Evolutionary conservation across 2,329 filamentous ascomycete species (phyloP).

Genomic region (Aspergillus quadrilineatus): DNA sequence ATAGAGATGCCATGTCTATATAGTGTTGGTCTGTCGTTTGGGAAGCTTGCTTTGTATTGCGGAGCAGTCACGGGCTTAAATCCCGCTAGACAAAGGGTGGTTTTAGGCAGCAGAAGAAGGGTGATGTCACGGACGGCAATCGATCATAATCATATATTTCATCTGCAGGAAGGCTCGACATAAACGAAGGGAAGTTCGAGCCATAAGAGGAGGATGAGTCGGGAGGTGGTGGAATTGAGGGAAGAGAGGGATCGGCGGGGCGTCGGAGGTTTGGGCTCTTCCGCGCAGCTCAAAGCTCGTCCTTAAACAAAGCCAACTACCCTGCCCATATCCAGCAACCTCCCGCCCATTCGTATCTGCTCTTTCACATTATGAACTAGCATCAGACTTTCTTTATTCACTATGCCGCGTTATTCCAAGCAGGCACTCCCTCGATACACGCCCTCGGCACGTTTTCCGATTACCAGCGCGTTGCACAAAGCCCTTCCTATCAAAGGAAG

Average conservation of each 20-base stretch:
- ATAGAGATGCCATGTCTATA: slow-evolving; percentile 26
- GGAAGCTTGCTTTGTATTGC: not conserved
- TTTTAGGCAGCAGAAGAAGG: slow-evolving; percentile 9
- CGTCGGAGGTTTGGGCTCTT: not conserved
- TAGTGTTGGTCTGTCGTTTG: not conserved
- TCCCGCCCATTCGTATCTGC: not conserved
- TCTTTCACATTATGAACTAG: not conserved
- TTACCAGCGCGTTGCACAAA: slow-evolving; percentile 21
- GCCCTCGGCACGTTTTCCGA: slow-evolving; percentile 22
- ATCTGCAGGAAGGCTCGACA: slow-evolving; percentile 5
- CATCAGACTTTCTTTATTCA: not conserved
- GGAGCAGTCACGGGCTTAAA: not conserved
- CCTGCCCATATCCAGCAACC: not conserved
- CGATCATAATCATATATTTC: slow-evolving; percentile 5
- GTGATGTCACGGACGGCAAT: slow-evolving; percentile 2
- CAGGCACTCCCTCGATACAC: slow-evolving; percentile 18
- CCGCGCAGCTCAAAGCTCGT: not conserved
- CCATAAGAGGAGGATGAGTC: not conserved
- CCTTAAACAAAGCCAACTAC: not conserved
- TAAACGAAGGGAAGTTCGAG: not conserved
- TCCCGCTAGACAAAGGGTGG: not conserved
- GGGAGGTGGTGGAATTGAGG: not conserved
- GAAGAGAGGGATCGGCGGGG: not conserved
- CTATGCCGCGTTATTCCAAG: not conserved
- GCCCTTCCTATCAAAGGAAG: slow-evolving; percentile 7